A percentile compares a stretch with the other conserved stretches of the same genome.
Evolutionary conservation across 768 basidiomycete species (phyloP).

Genomic region (Cystofilobasidium capitatum): DNA sequence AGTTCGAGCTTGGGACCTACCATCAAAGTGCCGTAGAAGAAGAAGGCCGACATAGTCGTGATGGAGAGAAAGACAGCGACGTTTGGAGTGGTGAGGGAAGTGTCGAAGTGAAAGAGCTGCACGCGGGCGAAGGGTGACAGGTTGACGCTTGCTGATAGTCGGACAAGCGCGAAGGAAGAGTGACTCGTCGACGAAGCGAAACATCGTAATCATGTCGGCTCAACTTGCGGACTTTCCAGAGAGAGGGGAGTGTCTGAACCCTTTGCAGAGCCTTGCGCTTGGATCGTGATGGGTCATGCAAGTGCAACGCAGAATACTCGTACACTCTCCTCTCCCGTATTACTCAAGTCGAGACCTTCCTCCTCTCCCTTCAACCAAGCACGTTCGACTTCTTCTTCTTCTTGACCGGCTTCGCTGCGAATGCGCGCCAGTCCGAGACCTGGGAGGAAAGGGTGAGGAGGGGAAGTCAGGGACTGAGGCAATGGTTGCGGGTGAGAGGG

Average conservation of each 20-base stretch:
- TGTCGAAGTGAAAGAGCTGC: neutral
- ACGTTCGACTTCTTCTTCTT: slow-evolving; percentile 61
- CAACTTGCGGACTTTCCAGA: too few relatives aligned
- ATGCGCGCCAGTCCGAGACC: slow-evolving; percentile 69
- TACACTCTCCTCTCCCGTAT: too few relatives aligned
- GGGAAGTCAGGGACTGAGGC: neutral
- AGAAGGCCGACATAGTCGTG: slow-evolving; percentile 7
- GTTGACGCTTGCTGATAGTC: neutral
- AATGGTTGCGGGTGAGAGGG: neutral
- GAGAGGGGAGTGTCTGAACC: too few relatives aligned
- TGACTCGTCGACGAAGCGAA: too few relatives aligned
- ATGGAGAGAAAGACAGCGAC: too few relatives aligned
- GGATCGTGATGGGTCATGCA: too few relatives aligned
- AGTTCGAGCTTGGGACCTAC: neutral
- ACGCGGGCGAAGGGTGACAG: neutral
- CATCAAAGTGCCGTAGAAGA: slow-evolving; percentile 21
- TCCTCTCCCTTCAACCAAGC: slow-evolving; percentile 54
- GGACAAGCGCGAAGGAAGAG: neutral
- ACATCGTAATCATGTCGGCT: too few relatives aligned
- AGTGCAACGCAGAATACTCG: too few relatives aligned
- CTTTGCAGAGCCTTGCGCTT: too few relatives aligned
- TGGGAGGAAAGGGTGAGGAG: neutral
- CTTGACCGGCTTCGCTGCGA: slow-evolving; percentile 44
- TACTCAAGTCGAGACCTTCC: too few relatives aligned
- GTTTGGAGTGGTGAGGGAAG: too few relatives aligned